phyloP scores from a whole-genome alignment of 768 basidiomycete genomes.

The Flagelloscypha sp. region DNA sequence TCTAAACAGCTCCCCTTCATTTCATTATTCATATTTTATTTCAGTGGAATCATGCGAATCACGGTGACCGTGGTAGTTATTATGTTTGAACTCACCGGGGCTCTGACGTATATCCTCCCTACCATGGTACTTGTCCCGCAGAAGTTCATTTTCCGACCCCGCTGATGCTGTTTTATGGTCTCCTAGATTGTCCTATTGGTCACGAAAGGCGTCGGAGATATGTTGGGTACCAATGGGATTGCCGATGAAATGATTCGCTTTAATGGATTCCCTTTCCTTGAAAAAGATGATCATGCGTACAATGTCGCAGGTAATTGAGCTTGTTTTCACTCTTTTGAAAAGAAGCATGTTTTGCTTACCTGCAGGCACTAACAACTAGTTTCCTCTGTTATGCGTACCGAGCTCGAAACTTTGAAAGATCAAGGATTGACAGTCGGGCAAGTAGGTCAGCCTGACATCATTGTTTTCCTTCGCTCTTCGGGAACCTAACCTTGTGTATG shows the following conservation, averaged over 20 bases:
- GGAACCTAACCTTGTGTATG: background rate
- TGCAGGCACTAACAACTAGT: slow-evolving; percentile 37
- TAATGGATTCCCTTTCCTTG: slow-evolving; percentile 95
- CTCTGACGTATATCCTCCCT: slow-evolving; percentile 92
- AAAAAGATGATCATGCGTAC: slow-evolving; percentile 90
- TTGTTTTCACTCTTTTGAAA: slow-evolving; percentile 2
- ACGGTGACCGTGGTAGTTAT: slow-evolving; percentile 98
- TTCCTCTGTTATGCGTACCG: slow-evolving; percentile 82
- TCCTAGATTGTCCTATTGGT: slow-evolving; percentile 87
- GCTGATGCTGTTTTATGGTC: background rate
- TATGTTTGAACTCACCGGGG: slow-evolving; percentile 98
- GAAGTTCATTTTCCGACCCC: slow-evolving; percentile 3
- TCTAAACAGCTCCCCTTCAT: background rate
- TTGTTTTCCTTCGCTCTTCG: background rate
- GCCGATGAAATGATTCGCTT: slow-evolving; percentile 96
- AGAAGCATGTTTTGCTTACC: background rate
- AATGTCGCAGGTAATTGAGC: slow-evolving; percentile 71
- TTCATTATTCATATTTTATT: slow-evolving; percentile 1
- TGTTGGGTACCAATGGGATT: slow-evolving; percentile 87
- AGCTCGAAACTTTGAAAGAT: slow-evolving; percentile 64
- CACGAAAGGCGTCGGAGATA: slow-evolving; percentile 95
- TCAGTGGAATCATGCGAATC: slow-evolving; percentile 90
- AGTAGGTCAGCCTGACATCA: slow-evolving; percentile 52
- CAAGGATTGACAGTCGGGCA: slow-evolving; percentile 70
- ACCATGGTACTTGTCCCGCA: slow-evolving; percentile 67